Base-by-base conservation (phyloP, 441 rosid genomes). In the Erodium moschatum region DNA sequence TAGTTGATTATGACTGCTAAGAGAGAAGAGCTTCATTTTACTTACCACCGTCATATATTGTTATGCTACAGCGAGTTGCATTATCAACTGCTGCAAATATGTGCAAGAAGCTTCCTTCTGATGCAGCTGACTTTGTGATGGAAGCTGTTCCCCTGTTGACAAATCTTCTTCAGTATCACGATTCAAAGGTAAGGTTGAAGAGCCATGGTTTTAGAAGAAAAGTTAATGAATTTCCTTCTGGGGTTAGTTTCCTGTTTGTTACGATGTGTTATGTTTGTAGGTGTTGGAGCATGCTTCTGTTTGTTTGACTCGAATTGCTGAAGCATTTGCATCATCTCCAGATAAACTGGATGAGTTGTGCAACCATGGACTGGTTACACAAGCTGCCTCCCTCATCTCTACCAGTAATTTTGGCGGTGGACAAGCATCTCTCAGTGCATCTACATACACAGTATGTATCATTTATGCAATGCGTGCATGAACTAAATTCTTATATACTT, bases 111-210 rank as follows among this genome's bases (percentile, higher is more conserved):
- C 94, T 92, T 70, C 99, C 99, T 73, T 86, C 99, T 60, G 98
- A 95, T 86, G 99, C 98, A 31, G 88, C 99, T 74, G 99, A 95
- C 76, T 95, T 86, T 82, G 99, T 92, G 78, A 95, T 90, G 99
- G 99, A 90, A 83, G 98, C 99, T 69, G 99, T 95, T 70, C 99
- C 98, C 1, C 78, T 92, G 74, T 80, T 95, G 82, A 95, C 99
- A 54, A 92, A 95, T 77, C 95, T 92, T 77, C 96, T 95, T 76
- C 97, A 92, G 76, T 90, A 92, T 75, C 99, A 92, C 74, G 99
- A 95, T 84, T 74, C 95, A 3, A 95, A 95, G 91, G 99, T 89
- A 79, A 62, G 27, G 19, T 18, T 10, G 38, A 16, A 10, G 31
- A 13, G 21, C 4, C 60, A 11, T 33, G 38, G 38, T 33, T 20